A percentile compares a stretch with the other conserved stretches of the same genome.
These are phyloP conservation scores for Erigeron canadensis DNA, from an alignment of 129 eudicot species.

Conservation along the genomic window DNA sequence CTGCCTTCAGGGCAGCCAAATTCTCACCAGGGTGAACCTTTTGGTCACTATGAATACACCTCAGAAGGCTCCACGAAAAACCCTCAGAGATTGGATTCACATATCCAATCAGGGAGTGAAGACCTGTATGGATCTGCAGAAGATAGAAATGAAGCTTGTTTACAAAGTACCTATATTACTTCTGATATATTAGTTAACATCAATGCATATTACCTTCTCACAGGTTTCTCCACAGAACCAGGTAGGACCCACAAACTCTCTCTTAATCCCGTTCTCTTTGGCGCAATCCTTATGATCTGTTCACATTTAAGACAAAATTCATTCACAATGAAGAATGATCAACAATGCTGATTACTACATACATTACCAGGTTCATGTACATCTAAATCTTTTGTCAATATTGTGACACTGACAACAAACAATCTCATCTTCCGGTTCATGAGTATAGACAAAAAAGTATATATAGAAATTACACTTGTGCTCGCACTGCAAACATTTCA, in stretches of 20 bases:
- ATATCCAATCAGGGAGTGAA: slow-evolving; percentile 63
- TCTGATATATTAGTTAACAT: background rate
- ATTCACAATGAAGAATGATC: background rate
- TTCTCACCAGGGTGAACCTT: slow-evolving; percentile 56
- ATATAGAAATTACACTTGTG: slow-evolving; percentile 47
- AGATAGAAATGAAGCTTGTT: background rate
- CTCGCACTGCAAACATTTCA: slow-evolving; percentile 77
- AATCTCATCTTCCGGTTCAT: background rate
- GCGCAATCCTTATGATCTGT: slow-evolving; percentile 80
- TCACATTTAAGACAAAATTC: slow-evolving; percentile 30
- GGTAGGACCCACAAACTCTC: slow-evolving; percentile 36
- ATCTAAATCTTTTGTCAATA: background rate
- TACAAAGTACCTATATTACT: background rate
- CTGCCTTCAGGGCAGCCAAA: slow-evolving; percentile 71
- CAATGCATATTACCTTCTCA: slow-evolving; percentile 44
- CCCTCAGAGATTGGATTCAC: slow-evolving; percentile 56
- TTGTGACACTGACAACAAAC: slow-evolving; percentile 4
- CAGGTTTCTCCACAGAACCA: slow-evolving; percentile 85
- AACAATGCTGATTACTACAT: background rate
- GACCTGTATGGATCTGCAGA: slow-evolving; percentile 69
- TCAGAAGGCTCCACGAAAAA: slow-evolving; percentile 77
- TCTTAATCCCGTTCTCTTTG: slow-evolving; percentile 31
- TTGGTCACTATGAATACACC: slow-evolving; percentile 84
- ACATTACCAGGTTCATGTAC: background rate
- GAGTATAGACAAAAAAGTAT: slow-evolving; percentile 11